These are phyloP conservation scores for Mucor circinelloides DNA, from an alignment of 371 early-diverging fungal genomes.

Conservation along the genomic window DNA sequence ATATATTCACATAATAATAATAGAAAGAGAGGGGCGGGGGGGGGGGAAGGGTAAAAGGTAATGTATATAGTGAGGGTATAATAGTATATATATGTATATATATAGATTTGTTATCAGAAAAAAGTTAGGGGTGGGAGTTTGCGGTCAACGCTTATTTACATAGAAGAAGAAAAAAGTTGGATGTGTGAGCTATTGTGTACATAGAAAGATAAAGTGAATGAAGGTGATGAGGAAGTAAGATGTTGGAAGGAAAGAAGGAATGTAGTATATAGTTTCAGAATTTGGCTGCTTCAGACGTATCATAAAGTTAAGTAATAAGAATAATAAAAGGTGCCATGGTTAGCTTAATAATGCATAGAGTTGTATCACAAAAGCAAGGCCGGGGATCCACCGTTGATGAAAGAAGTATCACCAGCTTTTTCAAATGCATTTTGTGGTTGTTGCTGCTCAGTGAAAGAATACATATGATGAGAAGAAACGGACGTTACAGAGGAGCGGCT, in stretches of 20 bases:
- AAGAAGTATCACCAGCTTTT: conserved; percentile 7
- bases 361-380: conserved; percentile 1
- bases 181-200: not conserved
- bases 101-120: not conserved
- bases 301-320: not conserved
- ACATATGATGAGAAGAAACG: conserved; percentile 1
- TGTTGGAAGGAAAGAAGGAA: not conserved
- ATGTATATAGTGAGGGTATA: not conserved
- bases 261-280: not conserved
- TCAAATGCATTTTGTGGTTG: not conserved
- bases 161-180: not conserved
- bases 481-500: conserved; percentile 12
- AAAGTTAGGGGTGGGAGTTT: not conserved
- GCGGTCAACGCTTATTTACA: conserved; percentile 21
- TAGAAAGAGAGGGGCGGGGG: not conserved
- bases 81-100: not conserved
- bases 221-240: not conserved
- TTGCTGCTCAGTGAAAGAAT: not conserved
- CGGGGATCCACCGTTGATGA: not conserved
- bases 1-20: conserved; percentile 10
- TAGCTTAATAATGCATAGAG: conserved; percentile 4
- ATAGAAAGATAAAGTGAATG: not conserved
- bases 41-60: not conserved
- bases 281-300: not conserved
- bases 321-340: not conserved